A percentile compares a stretch with the other conserved stretches of the same genome.
phyloP scores from a whole-genome alignment of 176 grass and related monocot species.

The Rhynchospora tenuis region DNA sequence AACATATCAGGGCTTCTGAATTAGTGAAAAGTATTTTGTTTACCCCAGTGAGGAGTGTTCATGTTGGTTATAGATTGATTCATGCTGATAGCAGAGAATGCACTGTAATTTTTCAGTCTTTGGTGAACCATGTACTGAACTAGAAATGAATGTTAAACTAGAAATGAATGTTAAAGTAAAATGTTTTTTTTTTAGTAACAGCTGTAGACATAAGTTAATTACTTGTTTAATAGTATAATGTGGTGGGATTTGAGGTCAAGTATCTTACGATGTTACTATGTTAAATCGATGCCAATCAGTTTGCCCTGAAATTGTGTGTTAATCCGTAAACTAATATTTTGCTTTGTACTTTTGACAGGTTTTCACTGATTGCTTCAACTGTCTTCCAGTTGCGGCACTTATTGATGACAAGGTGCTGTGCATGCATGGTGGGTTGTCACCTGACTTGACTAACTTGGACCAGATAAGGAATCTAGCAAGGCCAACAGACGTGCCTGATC shows the following conservation, averaged over 20 bases:
- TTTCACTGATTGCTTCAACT: constrained; percentile 35
- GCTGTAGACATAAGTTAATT: neutral
- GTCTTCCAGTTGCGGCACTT: constrained; percentile 31
- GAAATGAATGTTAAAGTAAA: neutral
- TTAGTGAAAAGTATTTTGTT: neutral
- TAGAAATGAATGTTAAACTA: neutral
- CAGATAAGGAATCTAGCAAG: constrained; percentile 24
- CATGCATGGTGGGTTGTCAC: constrained; percentile 34
- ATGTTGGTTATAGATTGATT: neutral
- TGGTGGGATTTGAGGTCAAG: neutral
- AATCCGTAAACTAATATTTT: neutral
- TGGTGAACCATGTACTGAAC: neutral
- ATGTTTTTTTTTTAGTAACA: neutral
- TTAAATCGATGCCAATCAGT: neutral
- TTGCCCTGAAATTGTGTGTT: neutral
- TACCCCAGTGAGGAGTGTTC: neutral
- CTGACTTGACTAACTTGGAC: constrained; percentile 27
- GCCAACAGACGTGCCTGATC: constrained; percentile 33
- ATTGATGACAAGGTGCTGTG: constrained; percentile 34
- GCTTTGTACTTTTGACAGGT: neutral
- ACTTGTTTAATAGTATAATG: neutral
- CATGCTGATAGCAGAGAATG: neutral
- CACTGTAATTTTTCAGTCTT: neutral
- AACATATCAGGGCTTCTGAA: no score
- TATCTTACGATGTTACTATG: neutral